Percentiles rank a stretch among this genome's conserved stretches.
These are phyloP conservation scores for Balakata baccata DNA, from an alignment of 345 rosid genomes.

Conservation along the genomic window DNA sequence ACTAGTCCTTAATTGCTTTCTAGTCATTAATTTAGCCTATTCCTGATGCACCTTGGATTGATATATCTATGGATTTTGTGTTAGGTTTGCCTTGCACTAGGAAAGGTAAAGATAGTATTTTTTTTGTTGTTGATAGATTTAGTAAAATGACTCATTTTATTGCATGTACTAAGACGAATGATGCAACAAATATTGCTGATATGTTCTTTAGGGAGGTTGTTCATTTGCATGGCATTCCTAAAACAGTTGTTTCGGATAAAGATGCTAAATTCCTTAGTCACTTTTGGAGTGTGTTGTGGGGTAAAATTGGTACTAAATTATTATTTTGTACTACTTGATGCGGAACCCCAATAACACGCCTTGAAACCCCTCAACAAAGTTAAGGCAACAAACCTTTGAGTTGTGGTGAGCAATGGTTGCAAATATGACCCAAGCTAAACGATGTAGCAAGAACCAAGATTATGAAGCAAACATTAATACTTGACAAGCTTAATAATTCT, in stretches of 20 bases:
- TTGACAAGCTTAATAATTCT: too few relatives aligned
- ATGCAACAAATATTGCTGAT: not conserved
- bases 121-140: not conserved
- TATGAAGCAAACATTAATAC: too few relatives aligned
- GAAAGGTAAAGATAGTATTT: not conserved
- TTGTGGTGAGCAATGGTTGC: too few relatives aligned
- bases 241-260: not conserved
- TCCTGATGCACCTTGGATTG: not conserved
- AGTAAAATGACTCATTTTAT: not conserved
- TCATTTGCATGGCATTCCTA: not conserved
- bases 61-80: conserved; percentile 1
- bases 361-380: too few relatives aligned
- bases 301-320: not conserved
- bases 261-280: not conserved
- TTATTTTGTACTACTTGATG: not conserved
- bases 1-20: too few relatives aligned
- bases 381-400: too few relatives aligned
- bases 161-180: not conserved
- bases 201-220: not conserved
- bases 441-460: too few relatives aligned
- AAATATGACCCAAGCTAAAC: too few relatives aligned
- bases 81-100: not conserved
- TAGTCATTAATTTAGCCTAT: too few relatives aligned
- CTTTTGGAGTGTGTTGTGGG: not conserved
- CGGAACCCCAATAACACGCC: too few relatives aligned